Base-by-base conservation (phyloP, 352 stramenopile genomes). In the Phytophthora ohioensis region DNA sequence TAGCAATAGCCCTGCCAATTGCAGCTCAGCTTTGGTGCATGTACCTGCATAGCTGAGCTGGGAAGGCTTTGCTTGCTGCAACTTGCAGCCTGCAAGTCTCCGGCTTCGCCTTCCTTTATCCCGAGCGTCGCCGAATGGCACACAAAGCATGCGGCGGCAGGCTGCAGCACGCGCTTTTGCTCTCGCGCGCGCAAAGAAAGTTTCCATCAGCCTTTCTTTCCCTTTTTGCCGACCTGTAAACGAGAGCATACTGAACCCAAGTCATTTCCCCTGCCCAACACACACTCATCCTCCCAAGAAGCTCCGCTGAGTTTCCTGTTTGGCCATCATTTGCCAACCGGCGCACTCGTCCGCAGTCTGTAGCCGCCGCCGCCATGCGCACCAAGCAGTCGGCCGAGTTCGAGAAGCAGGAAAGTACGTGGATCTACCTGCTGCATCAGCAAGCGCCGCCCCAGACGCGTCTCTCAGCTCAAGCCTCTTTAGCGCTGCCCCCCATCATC, bases 351-450 rank as follows among this genome's bases (percentile, higher is more conserved):
- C 43, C 51, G 15, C 69, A 72, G 27, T 21, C 7, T 15, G 1
- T 31, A 21, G 31, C 55, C 7, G 12, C 35, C 27, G n/a, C 32
- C n/a, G 43, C 8, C 13, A 78, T 78, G 81, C 78, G 79, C 49
- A 89, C 81, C 35, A 85, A 89, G 42, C 66, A 89, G 61, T 75
- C 76, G 38, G 63, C 66, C 42, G 78, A 83, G 39, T 77, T 79
- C 51, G 69, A 89, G 70, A 63, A 80, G 54, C 78, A 85, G 62
- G 78, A 89, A 64, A 71, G 63, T 46, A 80, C 81, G 43, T 87
- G 78, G 78, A 85, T 85, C 64, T 87, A 84, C 68, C 67, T 86
- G 57, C 77, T 89, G 43, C 78, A 89, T 48, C 73, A 84, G 45
- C 81, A 82, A 55, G 70, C 72, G 56, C 81, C 76, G 41, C 79